phyloP scores from a whole-genome alignment of 1,284 basidiomycete species.

The Tylopilus orsonianus region DNA sequence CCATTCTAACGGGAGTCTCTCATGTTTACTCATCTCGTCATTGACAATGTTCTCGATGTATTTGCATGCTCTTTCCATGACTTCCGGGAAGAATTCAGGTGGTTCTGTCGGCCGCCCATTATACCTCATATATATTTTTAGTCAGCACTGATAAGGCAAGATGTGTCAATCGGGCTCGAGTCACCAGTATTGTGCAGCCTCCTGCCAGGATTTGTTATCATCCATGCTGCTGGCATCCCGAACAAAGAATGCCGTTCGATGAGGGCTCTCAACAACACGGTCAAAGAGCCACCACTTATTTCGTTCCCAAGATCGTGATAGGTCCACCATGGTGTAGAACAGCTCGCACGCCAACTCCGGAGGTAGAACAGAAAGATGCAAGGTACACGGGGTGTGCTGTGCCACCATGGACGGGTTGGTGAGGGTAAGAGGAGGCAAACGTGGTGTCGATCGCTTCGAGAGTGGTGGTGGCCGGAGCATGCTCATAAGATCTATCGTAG shows the following conservation, averaged over 20 bases:
- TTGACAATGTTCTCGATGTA: slow-evolving; percentile 81
- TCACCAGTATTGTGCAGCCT: slow-evolving; percentile 69
- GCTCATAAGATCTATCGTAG: slow-evolving; percentile 50
- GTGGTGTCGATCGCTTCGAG: slow-evolving; percentile 37
- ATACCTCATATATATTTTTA: slow-evolving; percentile 58
- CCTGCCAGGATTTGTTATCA: slow-evolving; percentile 52
- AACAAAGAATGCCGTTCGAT: slow-evolving; percentile 78
- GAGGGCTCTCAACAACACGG: slow-evolving; percentile 78
- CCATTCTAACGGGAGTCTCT: slow-evolving; percentile 76
- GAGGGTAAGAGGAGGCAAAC: slow-evolving; percentile 56
- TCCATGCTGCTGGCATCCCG: slow-evolving; percentile 45
- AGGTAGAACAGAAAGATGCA: slow-evolving; percentile 67
- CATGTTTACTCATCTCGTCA: slow-evolving; percentile 60
- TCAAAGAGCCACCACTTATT: slow-evolving; percentile 88
- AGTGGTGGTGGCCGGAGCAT: slow-evolving; percentile 54
- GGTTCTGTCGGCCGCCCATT: slow-evolving; percentile 65
- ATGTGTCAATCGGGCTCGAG: slow-evolving; percentile 6
- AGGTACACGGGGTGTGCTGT: slow-evolving; percentile 74
- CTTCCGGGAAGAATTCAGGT: slow-evolving; percentile 61
- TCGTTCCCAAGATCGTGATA: slow-evolving; percentile 63
- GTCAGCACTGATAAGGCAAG: slow-evolving; percentile 13
- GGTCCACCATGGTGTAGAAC: slow-evolving; percentile 67
- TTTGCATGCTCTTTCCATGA: slow-evolving; percentile 78
- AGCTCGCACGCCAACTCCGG: slow-evolving; percentile 68
- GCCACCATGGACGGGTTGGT: slow-evolving; percentile 59